Evolutionary conservation across 345 rosid genomes (phyloP), one percentile per base, ranked within the genome.

Genomic region (Euphorbia lathyris): DNA sequence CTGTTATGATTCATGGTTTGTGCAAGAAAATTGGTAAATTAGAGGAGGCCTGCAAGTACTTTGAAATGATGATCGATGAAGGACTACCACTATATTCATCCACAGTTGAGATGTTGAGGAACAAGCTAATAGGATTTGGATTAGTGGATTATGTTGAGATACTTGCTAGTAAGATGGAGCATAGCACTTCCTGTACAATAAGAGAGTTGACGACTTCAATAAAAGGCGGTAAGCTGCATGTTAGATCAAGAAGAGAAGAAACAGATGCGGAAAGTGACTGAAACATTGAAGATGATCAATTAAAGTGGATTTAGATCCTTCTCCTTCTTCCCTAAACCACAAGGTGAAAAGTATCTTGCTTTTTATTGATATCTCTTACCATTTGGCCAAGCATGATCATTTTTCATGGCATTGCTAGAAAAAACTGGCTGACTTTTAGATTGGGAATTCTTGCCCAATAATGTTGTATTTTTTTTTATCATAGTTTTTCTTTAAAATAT

Each of bases 61-160:
- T n/a, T n/a, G 97, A 93, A 87, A 86, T 83, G 88, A 91, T 93
- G 97, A 73, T 93, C 50, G 97, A 93, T 64, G 97, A 89, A 64
- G 92, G 97, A 45, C 82, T 89, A 66, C 98, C 97, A 4, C 96
- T 96, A 1, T 93, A 91, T 80, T 73, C 79, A 32, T 69, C 91
- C 5, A 89, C 94, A 0, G 79, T 89, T 29, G 97, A 87, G 86
- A 67, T 86, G 86, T 65, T 93, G 90, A 83, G 90, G 80, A 88
- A 89, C 62, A 69, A 80, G 48, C 84, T 89, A 8, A 62, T 88
- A 22, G 89, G 92, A 19, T 80, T 74, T 55, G 88, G 94, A 60
- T 71, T 86, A 14, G 66, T 78, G 81, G 96, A 93, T 62, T 68
- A 58, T 60, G 69, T 89, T 1, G 92, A 91, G 77, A 83, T 89